Evolutionary conservation across 441 rosid genomes (phyloP), one percentile per base, ranked within the genome.

Genomic region (Gossypium schwendimanii): DNA sequence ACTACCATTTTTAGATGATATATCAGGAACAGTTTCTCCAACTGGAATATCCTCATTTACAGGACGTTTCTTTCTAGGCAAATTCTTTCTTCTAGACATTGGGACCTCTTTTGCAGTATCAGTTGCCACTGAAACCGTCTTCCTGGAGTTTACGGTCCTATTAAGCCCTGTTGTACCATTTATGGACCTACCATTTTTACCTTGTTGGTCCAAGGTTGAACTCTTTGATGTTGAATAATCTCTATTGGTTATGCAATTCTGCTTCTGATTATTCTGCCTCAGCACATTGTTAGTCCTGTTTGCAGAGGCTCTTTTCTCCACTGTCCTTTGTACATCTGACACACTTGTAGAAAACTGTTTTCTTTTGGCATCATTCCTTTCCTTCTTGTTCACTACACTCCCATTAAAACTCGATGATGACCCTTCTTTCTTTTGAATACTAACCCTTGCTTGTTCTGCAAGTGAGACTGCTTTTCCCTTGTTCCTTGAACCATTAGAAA

Each of bases 181-280:
- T 7, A 20, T 60, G 78, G 84, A 63, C 63, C 79, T 81, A 31
- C 71, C 36, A 70, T 77, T 84, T 76, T 82, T 78, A 21, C 76
- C 72, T 65, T 75, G 86, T 62, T 84, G 89, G 55, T 85, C 85
- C 71, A 86, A 17, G 75, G 57, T 71, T 24, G 82, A 57, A 63
- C 71, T 71, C 71, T 78, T 81, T 44, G 72, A 78, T 75, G 69
- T 64, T 69, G 82, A 78, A 71, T 58, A 63, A 58, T 76, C 81
- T 80, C 79, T 82, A 59, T 36, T 76, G 10, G 77, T 54, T 14
- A 58, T 28, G 69, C 73, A 78, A 82, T 88, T 94, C 84, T 89
- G 98, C 82, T 87, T 88, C 81, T 81, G 95, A 78, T 82, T 88
- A 79, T 81, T 89, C 78, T 83, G 89, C 73, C 81, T 80, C 72